Percentiles rank a stretch among this genome's conserved stretches.
Evolutionary conservation across 306 rosid genomes (phyloP).

Genomic region (Canavalia gladiata): DNA sequence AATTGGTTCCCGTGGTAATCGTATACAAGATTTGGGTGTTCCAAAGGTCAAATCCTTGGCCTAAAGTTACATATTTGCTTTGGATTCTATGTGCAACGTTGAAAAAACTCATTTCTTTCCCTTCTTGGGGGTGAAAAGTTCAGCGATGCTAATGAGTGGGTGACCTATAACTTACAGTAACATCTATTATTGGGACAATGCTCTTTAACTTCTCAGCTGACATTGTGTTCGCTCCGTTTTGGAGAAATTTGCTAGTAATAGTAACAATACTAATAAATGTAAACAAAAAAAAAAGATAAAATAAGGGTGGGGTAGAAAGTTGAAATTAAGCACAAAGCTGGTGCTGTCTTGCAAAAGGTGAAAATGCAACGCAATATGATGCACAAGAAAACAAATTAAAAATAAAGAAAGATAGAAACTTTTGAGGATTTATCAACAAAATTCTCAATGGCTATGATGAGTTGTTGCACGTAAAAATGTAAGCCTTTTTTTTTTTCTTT

Average conservation of each 20-base stretch:
- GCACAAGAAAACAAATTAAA: neutral
- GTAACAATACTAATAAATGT: slow-evolving; percentile 5
- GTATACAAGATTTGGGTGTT: slow-evolving; percentile 35
- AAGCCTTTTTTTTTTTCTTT: slow-evolving; percentile 37
- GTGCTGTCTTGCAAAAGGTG: slow-evolving; percentile 41
- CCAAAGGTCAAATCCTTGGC: slow-evolving; percentile 63
- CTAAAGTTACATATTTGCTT: slow-evolving; percentile 43
- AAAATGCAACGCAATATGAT: slow-evolving; percentile 37
- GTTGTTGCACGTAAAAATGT: slow-evolving; percentile 50
- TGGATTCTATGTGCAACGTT: slow-evolving; percentile 65
- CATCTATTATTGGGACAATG: slow-evolving; percentile 30
- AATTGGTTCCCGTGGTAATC: slow-evolving; percentile 37
- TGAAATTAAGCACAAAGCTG: slow-evolving; percentile 29
- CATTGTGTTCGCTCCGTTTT: slow-evolving; percentile 26
- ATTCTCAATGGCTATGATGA: slow-evolving; percentile 52
- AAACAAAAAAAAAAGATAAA: slow-evolving; percentile 21
- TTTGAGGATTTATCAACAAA: slow-evolving; percentile 33
- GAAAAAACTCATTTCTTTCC: slow-evolving; percentile 33
- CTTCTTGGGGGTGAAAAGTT: slow-evolving; percentile 21
- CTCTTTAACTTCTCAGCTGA: slow-evolving; percentile 21
- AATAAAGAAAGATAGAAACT: neutral
- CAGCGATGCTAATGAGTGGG: neutral
- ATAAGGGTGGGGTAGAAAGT: slow-evolving; percentile 23
- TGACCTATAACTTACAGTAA: neutral
- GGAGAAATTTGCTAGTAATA: slow-evolving; percentile 9